Evolutionary conservation across 2,329 filamentous ascomycete species (phyloP), one percentile per base, ranked within the genome.

Genomic region (Pseudogymnoascus sp.): DNA sequence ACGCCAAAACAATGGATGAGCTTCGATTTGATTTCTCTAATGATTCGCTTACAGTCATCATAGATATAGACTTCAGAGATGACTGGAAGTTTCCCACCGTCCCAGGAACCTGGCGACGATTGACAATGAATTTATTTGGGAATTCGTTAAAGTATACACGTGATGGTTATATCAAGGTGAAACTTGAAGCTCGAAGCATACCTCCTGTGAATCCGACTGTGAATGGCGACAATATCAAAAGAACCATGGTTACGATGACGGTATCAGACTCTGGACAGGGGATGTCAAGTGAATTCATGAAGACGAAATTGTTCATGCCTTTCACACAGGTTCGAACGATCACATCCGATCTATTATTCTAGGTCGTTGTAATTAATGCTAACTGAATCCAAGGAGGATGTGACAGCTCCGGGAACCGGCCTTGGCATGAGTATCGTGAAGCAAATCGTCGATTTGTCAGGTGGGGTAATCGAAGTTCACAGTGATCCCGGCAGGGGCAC

Each of bases 401-500:
- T 78, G 0, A 73, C 88, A 23, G 78, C 82, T 1, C 80, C 82
- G 84, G 68, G 86, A 0, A 84, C 83, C 1, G 85, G 85, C 0
- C 73, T 88, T 0, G 86, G 86, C 0, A 71, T 89, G 33, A 84
- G 82, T 6, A 85, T 89, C 8, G 85, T 89, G 58, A 79, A 79
- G 85, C 76, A 77, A 61, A 82, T 88, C 28, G 81, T 87, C 11
- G 79, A 81, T 49, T 80, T 82, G 23, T 75, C 89, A 0, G 78
- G 80, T 23, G 86, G 86, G 0, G 78, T 76, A 6, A 83, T 89
- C 38, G 78, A 83, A n/a, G 78, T 89, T 23, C 78, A 78, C 45
- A 84, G 79, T 52, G 75, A 81, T 55, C 74, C 78, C 7, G 78
- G 78, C 1, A 76, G 78, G 45, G 84, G 84, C 1, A 86, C 84